These are phyloP conservation scores for Avena atlantica DNA, from an alignment of 176 grass and related monocot genomes.

Conservation along the genomic window DNA sequence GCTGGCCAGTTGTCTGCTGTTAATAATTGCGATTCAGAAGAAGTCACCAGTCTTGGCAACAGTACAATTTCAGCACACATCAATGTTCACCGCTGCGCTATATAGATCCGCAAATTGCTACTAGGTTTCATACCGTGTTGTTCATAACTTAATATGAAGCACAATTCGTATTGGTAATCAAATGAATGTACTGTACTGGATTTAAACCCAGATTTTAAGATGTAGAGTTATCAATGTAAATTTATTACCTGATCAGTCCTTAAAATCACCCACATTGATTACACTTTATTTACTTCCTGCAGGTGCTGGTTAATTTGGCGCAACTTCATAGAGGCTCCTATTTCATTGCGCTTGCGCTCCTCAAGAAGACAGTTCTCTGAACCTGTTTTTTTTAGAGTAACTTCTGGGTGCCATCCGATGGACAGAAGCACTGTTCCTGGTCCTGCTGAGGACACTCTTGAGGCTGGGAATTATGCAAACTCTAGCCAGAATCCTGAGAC, in stretches of 20 bases:
- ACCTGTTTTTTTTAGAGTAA: not conserved
- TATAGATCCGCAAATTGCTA: not conserved
- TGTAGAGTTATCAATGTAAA: not conserved
- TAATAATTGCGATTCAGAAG: constrained; percentile 10
- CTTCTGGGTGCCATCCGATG: constrained; percentile 34
- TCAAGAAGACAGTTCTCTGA: not conserved
- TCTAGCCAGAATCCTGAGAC: constrained; percentile 44
- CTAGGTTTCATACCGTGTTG: not conserved
- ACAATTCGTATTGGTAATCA: not conserved
- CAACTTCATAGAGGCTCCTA: not conserved
- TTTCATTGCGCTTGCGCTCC: not conserved
- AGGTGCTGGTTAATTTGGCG: constrained; percentile 32
- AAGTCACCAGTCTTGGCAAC: not conserved
- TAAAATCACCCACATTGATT: constrained; percentile 24
- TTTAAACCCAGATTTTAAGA: constrained; percentile 20
- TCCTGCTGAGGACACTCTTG: constrained; percentile 25
- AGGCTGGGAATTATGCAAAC: constrained; percentile 29
- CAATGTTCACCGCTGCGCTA: not conserved
- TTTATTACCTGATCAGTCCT: not conserved
- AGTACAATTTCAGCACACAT: not conserved
- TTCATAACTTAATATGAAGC: constrained; percentile 8
- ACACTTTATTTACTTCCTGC: constrained; percentile 29
- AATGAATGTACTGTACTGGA: not conserved
- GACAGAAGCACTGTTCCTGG: constrained; percentile 36
- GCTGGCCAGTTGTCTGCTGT: not conserved